Evolutionary conservation across 805 yeast species (phyloP), one percentile per base, ranked within the genome.

Genomic region (Pachysolen tannophilus): DNA sequence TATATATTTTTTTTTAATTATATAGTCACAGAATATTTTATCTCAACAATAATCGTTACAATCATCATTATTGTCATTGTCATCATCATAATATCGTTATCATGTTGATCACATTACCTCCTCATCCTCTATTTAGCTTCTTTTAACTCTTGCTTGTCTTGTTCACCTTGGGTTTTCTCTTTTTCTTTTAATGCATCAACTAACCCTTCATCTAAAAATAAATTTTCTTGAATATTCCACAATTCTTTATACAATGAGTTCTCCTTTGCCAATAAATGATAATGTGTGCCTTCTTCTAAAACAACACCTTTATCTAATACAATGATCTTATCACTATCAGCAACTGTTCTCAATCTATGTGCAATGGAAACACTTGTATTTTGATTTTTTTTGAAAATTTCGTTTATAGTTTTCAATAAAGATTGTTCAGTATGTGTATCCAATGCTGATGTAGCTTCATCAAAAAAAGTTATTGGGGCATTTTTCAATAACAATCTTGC

Each of bases 391-490:
- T 58, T 65, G 53, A 92, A 81, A 17, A 85, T 74, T 3, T 61
- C 50, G 44, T 78, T 71, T 34, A 92, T 81, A 1, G 95, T 88
- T 34, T 68, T 71, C 49, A 92, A 60, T 30, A 92, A 62, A 3
- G 83, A 70, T 55, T 84, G 94, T 51, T 92, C 98, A 0, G 98
- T 92, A 48, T 88, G 95, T 8, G 98, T 92, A 55, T 92, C 98
- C 31, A 92, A 66, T 0, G 98, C 97, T 32, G 94, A 81, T 0
- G 98, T 85, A 3, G 98, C 97, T 52, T 92, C 98, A 52, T 92
- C 98, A 46, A 92, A 88, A 56, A 92, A 90, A 37, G 94, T 82
- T 32, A 92, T 85, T 19, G 92, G 90, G 0, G 97, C 76, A 43
- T 75, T 69, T 56, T 92, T 92, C 46, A 92, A 60, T 29, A 92